Percentiles rank a stretch among this genome's conserved stretches.
Evolutionary conservation across 768 basidiomycete species (phyloP).

Genomic region (Pluteus cervinus): DNA sequence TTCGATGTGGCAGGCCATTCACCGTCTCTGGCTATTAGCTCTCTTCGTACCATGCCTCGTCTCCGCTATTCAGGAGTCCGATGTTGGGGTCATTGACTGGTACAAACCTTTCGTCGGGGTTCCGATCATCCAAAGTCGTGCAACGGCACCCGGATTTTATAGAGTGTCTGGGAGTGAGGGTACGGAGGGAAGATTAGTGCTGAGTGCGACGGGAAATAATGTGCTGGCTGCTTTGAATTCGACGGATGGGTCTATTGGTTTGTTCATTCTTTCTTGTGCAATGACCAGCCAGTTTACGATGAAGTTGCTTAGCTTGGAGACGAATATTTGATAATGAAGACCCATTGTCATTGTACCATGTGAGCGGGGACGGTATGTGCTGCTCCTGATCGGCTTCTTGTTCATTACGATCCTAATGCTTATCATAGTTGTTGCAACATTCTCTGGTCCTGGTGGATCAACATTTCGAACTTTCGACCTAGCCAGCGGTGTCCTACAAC

Average conservation of each 20-base stretch:
- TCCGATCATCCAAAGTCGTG: constrained; percentile 44
- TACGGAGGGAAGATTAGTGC: constrained; percentile 42
- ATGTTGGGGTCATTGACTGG: constrained; percentile 86
- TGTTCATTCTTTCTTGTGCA: constrained; percentile 13
- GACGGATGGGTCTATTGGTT: constrained; percentile 67
- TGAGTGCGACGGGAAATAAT: constrained; percentile 68
- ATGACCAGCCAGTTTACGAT: constrained; percentile 6
- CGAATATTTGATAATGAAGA: constrained; percentile 70
- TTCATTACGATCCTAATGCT: constrained; percentile 1
- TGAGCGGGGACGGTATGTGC: constrained; percentile 48
- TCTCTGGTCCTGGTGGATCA: constrained; percentile 73
- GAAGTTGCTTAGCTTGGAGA: constrained; percentile 60
- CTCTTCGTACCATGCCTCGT: too few species aligned
- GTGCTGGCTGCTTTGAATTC: constrained; percentile 71
- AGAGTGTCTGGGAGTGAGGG: constrained; percentile 21
- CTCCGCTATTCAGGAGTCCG: constrained; percentile 72
- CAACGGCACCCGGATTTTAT: constrained; percentile 59
- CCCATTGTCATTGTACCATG: constrained; percentile 57
- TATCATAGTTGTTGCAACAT: constrained; percentile 52
- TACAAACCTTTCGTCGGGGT: constrained; percentile 72
- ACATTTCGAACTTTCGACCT: constrained; percentile 65
- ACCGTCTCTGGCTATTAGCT: too few species aligned
- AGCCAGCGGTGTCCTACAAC: constrained; percentile 53
- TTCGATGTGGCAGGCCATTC: too few species aligned
- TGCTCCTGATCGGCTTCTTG: not conserved